Base-by-base conservation (phyloP, 164 flowering plant species). In the Brasenia schreberi region DNA sequence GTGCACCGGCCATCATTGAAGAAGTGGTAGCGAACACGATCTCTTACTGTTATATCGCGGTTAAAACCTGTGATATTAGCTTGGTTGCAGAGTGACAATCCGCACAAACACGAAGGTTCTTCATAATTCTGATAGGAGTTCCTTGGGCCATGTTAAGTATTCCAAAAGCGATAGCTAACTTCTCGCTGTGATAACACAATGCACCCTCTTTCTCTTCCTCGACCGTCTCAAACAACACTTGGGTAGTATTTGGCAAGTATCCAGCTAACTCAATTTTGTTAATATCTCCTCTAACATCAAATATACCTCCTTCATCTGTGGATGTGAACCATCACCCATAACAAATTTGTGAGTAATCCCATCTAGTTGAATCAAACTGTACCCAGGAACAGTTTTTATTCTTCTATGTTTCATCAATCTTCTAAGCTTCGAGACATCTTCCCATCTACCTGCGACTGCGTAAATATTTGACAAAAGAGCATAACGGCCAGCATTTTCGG, bases 141-240 rank as follows among this genome's bases (percentile, higher is more conserved):
- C 77, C 81, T 3, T 77, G 74, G 4, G 56, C 45, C 5, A 78
- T 76, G 17, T 67, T 80, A 2, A 78, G 74, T 12, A 78, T 39
- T 45, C 78, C 81, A 62, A 77, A 74, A 44, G 79, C 81, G 64
- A 78, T 73, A 11, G 80, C 81, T 66, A 80, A 72, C 62, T 75
- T 77, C 66, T 77, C 81, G 66, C 79, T 77, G 56, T 80, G 83
- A 42, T 78, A 66, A 65, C 69, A 67, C 63, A 78, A 65, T 14
- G 73, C 71, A 62, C 76, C 72, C 71, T 78, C 81, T 66, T 80
- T 80, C 63, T 80, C 81, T 43, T 80, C 83, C 68, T 80, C 83
- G 4, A 72, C 81, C 42, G 78, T 76, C 19, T 80, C 70, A 67
- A 78, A 71, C 72, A 78, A 68, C 42, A 78, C 77, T 59, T 78